These are phyloP conservation scores for Phytopythium litorale DNA, from an alignment of 352 stramenopile genomes.

Conservation along the genomic window DNA sequence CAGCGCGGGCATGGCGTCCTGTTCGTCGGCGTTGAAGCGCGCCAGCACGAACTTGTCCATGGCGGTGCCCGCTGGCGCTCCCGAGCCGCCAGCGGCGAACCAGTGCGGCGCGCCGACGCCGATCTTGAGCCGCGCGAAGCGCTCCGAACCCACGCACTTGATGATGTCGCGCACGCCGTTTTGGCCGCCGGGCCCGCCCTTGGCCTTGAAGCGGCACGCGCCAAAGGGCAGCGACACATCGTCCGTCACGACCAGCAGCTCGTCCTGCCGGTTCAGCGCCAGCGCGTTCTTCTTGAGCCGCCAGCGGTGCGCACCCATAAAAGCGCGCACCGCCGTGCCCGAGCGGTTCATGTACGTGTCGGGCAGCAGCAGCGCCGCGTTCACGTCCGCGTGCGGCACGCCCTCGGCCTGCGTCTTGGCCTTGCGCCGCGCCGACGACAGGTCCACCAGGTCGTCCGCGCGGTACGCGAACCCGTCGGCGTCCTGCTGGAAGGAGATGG, in stretches of 20 bases:
- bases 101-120: slow-evolving; percentile 74
- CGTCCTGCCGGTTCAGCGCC: slow-evolving; percentile 74
- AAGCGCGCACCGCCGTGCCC: slow-evolving; percentile 64
- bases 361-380: slow-evolving; percentile 71
- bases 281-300: slow-evolving; percentile 83
- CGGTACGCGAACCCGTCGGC: slow-evolving; percentile 34
- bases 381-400: slow-evolving; percentile 67
- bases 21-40: slow-evolving; percentile 74
- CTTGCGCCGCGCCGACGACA: slow-evolving; percentile 68
- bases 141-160: slow-evolving; percentile 75
- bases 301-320: slow-evolving; percentile 80
- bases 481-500: slow-evolving; percentile 61
- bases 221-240: slow-evolving; percentile 82
- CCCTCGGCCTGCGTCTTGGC: slow-evolving; percentile 70
- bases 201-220: slow-evolving; percentile 76
- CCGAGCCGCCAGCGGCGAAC: slow-evolving; percentile 64
- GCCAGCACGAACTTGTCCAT: slow-evolving; percentile 83
- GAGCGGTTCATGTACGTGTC: slow-evolving; percentile 88
- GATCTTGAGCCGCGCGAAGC: slow-evolving; percentile 81
- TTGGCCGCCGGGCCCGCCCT: slow-evolving; percentile 71
- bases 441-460: slow-evolving; percentile 73
- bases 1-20: slow-evolving; percentile 62
- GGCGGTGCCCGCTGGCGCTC: slow-evolving; percentile 65
- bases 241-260: slow-evolving; percentile 80
- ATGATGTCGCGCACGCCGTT: slow-evolving; percentile 85